Evolutionary conservation across 176 grass and related monocot genomes (phyloP), one percentile per base, ranked within the genome.

Genomic region (Musa beccarii): DNA sequence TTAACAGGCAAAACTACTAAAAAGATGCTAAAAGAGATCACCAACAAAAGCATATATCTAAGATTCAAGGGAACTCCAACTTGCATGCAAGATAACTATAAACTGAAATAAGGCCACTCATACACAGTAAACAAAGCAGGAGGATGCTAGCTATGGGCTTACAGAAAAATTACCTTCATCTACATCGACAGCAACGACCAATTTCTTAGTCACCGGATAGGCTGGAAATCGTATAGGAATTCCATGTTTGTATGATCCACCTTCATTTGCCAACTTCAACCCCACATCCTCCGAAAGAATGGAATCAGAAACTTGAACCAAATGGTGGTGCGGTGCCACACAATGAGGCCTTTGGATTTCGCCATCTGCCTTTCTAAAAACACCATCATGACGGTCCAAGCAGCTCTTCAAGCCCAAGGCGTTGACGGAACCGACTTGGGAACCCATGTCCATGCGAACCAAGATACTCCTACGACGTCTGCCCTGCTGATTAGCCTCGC

Each of bases 161-260:
- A 21, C 43, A 59, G 0, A 17, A 43, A 28, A 28, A 19, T 63
- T 87, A 99, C 95, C 90, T 99, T 99, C 95, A 87, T 99, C 95
- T 2, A 99, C 95, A 89, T 99, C 95, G 76, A 99, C 95, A 52
- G 95, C 95, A 62, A 99, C 88, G 57, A 89, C 90, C 84, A 99
- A 86, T 75, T 99, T 99, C 24, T 87, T 15, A 1, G 79, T 69
- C n/a, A 21, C 56, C 0, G 52, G 3, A 12, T 81, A 67, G 20
- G 81, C 76, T 0, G 88, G 82, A 57, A 86, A 89, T 57, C 69
- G 78, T 2, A 91, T 66, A 20, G 76, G 81, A 67, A 82, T 91
- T 69, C 86, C 88, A 53, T 71, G 80, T 54, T 76, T 43, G 67
- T 75, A 89, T 9, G 82, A 86, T 22, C 76, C 90, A 34, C 83